Evolutionary conservation across 23 red algal species (phyloP).

Genomic region (Pyropia haitanensis): DNA sequence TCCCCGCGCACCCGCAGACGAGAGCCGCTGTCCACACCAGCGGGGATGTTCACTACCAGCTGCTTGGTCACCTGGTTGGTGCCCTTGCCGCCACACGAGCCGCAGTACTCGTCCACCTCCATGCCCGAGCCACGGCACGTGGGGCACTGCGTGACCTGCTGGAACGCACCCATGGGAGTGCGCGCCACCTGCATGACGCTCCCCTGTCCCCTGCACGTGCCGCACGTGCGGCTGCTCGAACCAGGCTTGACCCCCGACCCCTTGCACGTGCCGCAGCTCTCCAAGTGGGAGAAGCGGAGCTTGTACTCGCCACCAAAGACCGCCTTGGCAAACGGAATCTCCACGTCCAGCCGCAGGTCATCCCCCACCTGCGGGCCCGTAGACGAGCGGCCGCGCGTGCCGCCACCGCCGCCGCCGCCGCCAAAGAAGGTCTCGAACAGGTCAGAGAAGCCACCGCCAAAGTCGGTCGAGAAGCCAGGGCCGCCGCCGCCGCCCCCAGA

Average conservation of each 20-base stretch:
- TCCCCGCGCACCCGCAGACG: slow-evolving; percentile 85
- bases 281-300: slow-evolving; percentile 85
- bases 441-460: slow-evolving; percentile 76
- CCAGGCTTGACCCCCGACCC: slow-evolving; percentile 80
- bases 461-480: slow-evolving; percentile 70
- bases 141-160: slow-evolving; percentile 64
- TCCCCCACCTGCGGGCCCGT: slow-evolving; percentile 85
- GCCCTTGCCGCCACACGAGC: slow-evolving; percentile 79
- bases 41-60: slow-evolving; percentile 82
- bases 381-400: slow-evolving; percentile 31
- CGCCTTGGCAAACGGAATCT: slow-evolving; percentile 84
- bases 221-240: slow-evolving; percentile 39
- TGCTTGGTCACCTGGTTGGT: slow-evolving; percentile 81
- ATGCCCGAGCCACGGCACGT: slow-evolving; percentile 79
- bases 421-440: slow-evolving; percentile 99
- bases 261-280: slow-evolving; percentile 75
- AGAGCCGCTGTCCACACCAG: slow-evolving; percentile 91
- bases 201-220: slow-evolving; percentile 76
- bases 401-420: slow-evolving; percentile 22
- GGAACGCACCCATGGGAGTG: slow-evolving; percentile 93
- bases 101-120: slow-evolving; percentile 89
- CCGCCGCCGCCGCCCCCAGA: slow-evolving; percentile 37
- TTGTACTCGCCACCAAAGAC: slow-evolving; percentile 91
- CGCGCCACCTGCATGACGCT: slow-evolving; percentile 90
- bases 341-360: slow-evolving; percentile 91